Evolutionary conservation across 2,329 filamentous ascomycete species (phyloP).

Genomic region (Hirsutella thompsonii): DNA sequence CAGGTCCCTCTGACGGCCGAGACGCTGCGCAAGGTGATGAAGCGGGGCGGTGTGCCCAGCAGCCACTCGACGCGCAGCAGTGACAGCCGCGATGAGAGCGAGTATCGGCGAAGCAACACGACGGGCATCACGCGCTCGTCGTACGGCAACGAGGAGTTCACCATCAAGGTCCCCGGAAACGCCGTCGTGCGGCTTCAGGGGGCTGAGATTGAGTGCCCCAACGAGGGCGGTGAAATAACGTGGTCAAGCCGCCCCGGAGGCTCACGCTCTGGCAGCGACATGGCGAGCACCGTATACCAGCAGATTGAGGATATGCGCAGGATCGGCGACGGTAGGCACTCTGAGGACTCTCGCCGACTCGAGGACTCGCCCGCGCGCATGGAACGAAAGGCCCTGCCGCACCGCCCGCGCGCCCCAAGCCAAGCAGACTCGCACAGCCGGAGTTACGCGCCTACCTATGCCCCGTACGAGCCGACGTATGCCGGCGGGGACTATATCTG

Average conservation of each 20-base stretch:
- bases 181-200: slow-evolving; percentile 43
- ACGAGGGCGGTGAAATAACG: slow-evolving; percentile 46
- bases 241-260: slow-evolving; percentile 24
- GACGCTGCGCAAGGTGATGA: slow-evolving; percentile 35
- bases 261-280: slow-evolving; percentile 35
- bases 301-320: slow-evolving; percentile 29
- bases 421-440: slow-evolving; percentile 32
- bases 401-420: slow-evolving; percentile 33
- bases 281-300: slow-evolving; percentile 32
- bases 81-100: slow-evolving; percentile 49
- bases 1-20: slow-evolving; percentile 41
- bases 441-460: slow-evolving; percentile 15
- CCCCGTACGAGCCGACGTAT: slow-evolving; percentile 15
- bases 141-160: slow-evolving; percentile 40
- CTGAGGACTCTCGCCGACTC: slow-evolving; percentile 22
- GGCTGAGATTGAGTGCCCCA: slow-evolving; percentile 44
- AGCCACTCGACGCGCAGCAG: slow-evolving; percentile 46
- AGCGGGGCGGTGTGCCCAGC: slow-evolving; percentile 31
- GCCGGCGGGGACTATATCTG: slow-evolving; percentile 16
- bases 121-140: slow-evolving; percentile 45
- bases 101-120: slow-evolving; percentile 47
- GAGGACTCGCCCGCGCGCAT: slow-evolving; percentile 31
- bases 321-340: slow-evolving; percentile 3
- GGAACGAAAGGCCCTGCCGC: slow-evolving; percentile 28
- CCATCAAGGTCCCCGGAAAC: slow-evolving; percentile 44